A percentile compares a stretch with the other conserved stretches of the same genome.
Evolutionary conservation across 441 rosid species (phyloP).

Genomic region (California macrophylla): DNA sequence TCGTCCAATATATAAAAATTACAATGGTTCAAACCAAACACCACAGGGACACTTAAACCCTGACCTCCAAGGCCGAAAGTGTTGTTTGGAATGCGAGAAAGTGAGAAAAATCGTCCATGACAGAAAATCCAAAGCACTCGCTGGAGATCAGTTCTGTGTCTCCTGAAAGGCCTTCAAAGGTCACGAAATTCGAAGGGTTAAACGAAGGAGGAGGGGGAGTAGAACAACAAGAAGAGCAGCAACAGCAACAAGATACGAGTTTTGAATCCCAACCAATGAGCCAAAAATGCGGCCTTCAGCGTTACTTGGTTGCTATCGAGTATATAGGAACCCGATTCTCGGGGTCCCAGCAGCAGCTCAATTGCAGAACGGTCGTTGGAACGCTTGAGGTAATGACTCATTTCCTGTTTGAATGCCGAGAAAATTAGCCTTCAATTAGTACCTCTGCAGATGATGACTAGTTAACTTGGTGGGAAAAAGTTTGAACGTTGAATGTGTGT

Average conservation of each 20-base stretch:
- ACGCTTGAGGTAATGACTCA: conserved; percentile 50
- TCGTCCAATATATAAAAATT: too few relatives aligned
- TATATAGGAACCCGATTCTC: conserved; percentile 80
- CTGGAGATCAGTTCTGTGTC: conserved; percentile 20
- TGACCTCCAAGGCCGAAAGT: conserved; percentile 2
- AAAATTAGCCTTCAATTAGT: not conserved
- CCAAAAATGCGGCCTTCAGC: conserved; percentile 51
- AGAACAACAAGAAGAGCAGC: conserved; percentile 19
- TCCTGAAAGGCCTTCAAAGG: conserved; percentile 35
- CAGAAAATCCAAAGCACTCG: conserved; percentile 33
- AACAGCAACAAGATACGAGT: conserved; percentile 13
- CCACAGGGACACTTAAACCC: not conserved
- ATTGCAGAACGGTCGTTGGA: conserved; percentile 66
- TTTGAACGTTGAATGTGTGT: not conserved
- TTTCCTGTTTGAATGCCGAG: not conserved
- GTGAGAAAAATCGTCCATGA: conserved; percentile 25
- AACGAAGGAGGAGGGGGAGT: conserved; percentile 25
- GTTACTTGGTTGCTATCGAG: conserved; percentile 78
- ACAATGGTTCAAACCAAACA: too few relatives aligned
- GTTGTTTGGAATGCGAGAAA: conserved; percentile 26
- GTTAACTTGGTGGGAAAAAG: not conserved
- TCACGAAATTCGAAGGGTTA: conserved; percentile 31
- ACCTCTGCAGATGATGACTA: not conserved
- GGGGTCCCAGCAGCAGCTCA: conserved; percentile 76
- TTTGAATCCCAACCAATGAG: conserved; percentile 26